Conservation (phyloP, 2,329 filamentous ascomycete species). For the Cladophialophora immunda region DNA sequence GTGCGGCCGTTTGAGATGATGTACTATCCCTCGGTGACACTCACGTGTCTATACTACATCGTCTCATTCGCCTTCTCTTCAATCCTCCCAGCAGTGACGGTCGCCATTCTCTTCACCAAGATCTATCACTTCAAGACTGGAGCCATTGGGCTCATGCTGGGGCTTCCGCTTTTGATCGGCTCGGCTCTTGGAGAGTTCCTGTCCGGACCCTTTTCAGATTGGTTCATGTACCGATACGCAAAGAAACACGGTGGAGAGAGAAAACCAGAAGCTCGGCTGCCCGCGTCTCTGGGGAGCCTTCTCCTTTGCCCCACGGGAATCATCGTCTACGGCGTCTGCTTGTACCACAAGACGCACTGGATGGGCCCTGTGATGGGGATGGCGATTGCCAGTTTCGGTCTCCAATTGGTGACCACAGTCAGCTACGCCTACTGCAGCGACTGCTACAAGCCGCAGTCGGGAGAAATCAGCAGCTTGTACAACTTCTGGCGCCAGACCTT, state of each 20-base stretch:
- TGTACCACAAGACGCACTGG: conserved; percentile 16
- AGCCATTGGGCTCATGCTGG: conserved; percentile 5
- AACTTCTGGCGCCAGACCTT: conserved; percentile 5
- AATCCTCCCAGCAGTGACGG: conserved; percentile 5
- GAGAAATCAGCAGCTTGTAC: conserved; percentile 11
- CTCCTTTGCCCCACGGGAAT: conserved; percentile 11
- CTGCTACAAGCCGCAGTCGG: conserved; percentile 23
- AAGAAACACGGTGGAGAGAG: conserved; percentile 34
- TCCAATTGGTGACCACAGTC: conserved; percentile 13
- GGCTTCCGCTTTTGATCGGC: conserved; percentile 3
- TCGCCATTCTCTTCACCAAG: conserved; percentile 6
- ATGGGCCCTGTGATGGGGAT: conserved; percentile 17
- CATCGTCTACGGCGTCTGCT: conserved; percentile 17
- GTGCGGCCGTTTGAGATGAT: conserved; percentile 4
- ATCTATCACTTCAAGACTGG: conserved; percentile 2
- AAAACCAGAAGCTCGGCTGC: conserved; percentile 36
- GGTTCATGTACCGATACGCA: conserved; percentile 33
- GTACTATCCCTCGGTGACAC: conserved; percentile 3
- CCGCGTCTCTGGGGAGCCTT: not conserved
- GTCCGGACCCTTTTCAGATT: conserved; percentile 37
- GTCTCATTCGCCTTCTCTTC: conserved; percentile 1
- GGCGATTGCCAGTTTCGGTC: conserved; percentile 14
- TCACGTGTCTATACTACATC: conserved; percentile 2
- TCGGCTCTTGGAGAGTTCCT: conserved; percentile 21
- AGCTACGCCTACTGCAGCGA: conserved; percentile 20